Percentiles rank a stretch among this genome's conserved stretches.
Conservation (phyloP, 208 protist genomes). For the Leishmania martiniquensis region DNA sequence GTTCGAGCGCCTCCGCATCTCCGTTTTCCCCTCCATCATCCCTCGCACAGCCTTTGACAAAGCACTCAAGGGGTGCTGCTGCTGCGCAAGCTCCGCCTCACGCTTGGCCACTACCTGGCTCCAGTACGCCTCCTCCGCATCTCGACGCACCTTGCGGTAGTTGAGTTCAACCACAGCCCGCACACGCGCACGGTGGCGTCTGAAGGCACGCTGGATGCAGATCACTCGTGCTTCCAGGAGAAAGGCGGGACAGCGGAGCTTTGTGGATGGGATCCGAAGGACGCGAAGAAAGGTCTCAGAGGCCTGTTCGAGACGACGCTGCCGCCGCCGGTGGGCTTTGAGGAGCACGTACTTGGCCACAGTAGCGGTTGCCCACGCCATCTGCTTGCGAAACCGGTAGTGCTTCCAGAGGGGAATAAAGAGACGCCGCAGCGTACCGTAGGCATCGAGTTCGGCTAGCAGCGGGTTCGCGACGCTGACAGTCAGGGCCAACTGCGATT, state of each 20-base stretch:
- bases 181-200: conserved; percentile 35
- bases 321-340: conserved; percentile 9
- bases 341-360: conserved; percentile 18
- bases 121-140: conserved; percentile 66
- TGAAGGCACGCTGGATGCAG: conserved; percentile 53
- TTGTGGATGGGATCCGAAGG: conserved; percentile 17
- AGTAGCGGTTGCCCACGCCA: conserved; percentile 8
- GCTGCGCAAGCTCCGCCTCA: conserved; percentile 39
- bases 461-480: not conserved
- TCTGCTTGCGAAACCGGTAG: conserved; percentile 29
- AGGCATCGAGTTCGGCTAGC: conserved; percentile 7
- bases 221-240: conserved; percentile 23
- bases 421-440: conserved; percentile 26
- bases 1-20: conserved; percentile 7
- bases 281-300: conserved; percentile 17
- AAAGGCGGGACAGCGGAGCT: conserved; percentile 21
- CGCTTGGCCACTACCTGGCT: conserved; percentile 29
- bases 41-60: conserved; percentile 5
- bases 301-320: conserved; percentile 11
- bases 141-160: conserved; percentile 45
- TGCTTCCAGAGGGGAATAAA: conserved; percentile 44
- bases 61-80: conserved; percentile 4
- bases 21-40: conserved; percentile 11
- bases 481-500: not conserved
- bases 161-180: conserved; percentile 67